Evolutionary conservation across 345 rosid genomes (phyloP).

Genomic region (Populus ilicifolia): DNA sequence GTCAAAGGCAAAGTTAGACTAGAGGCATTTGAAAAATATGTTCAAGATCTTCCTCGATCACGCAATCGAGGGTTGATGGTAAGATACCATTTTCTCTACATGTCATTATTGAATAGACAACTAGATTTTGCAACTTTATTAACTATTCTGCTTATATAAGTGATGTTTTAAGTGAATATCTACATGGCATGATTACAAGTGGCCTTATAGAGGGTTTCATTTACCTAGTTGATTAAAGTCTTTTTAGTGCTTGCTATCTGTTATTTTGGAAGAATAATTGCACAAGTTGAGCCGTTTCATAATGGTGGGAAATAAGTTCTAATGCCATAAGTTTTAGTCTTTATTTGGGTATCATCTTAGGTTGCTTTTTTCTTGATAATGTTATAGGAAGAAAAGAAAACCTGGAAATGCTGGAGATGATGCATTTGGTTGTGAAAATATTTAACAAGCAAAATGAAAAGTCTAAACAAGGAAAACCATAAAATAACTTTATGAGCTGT

Average conservation of each 20-base stretch:
- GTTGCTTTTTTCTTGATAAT: neutral
- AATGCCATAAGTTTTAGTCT: neutral
- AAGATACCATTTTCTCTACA: constrained; percentile 7
- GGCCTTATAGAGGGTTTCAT: neutral
- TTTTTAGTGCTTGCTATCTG: neutral
- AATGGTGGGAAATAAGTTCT: neutral
- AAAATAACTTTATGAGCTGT: too few relatives aligned
- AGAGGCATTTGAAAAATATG: constrained; percentile 36
- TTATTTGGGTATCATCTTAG: neutral
- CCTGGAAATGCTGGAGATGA: neutral
- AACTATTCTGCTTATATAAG: constrained; percentile 7
- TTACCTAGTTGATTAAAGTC: neutral
- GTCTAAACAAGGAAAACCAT: neutral
- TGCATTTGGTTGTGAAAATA: neutral
- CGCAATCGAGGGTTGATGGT: constrained; percentile 36
- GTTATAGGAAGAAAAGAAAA: neutral
- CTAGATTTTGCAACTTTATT: neutral
- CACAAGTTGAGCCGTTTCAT: neutral
- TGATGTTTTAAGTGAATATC: neutral
- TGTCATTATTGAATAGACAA: constrained; percentile 2
- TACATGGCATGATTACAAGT: neutral
- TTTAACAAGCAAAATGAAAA: neutral
- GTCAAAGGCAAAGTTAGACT: constrained; percentile 39
- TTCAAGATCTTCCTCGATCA: constrained; percentile 36
- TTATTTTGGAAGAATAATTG: neutral